phyloP scores from a whole-genome alignment of 139 green algal genomes.

The Mesotaenium endlicherianum region DNA sequence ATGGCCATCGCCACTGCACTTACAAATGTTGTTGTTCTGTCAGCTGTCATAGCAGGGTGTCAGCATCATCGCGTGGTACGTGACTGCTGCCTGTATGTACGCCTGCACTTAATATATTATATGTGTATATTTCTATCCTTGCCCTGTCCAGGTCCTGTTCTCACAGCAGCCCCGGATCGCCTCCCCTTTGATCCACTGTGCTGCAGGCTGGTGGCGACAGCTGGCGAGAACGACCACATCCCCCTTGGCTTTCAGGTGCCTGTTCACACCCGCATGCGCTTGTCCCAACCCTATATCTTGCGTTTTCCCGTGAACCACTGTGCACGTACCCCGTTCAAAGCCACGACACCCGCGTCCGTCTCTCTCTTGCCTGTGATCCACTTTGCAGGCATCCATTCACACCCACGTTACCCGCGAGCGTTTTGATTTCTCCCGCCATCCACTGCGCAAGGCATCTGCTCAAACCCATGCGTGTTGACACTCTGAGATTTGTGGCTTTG shows the following conservation, averaged over 20 bases:
- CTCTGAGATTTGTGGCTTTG: too few species aligned
- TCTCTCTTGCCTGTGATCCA: background rate
- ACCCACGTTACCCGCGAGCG: background rate
- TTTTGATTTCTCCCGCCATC: too few species aligned
- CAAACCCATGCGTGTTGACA: too few species aligned
- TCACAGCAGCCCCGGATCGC: too few species aligned
- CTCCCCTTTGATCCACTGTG: background rate
- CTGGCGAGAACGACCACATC: slow-evolving; percentile 20
- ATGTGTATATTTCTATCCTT: too few species aligned
- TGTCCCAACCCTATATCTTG: background rate
- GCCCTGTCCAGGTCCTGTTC: too few species aligned
- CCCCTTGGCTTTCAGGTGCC: slow-evolving; percentile 40
- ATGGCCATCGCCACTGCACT: background rate
- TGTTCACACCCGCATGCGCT: background rate
- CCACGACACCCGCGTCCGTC: background rate
- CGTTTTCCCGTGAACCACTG: background rate
- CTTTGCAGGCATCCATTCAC: background rate
- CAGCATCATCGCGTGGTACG: too few species aligned
- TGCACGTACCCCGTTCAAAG: background rate
- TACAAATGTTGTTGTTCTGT: too few species aligned
- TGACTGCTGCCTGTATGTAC: too few species aligned
- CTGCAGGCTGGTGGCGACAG: slow-evolving; percentile 7
- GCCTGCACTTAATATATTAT: too few species aligned
- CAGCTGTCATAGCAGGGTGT: too few species aligned
- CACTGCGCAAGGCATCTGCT: too few species aligned